These are phyloP conservation scores for Sequoia sempervirens DNA, from an alignment of 75 land plant species.

Conservation along the genomic window DNA sequence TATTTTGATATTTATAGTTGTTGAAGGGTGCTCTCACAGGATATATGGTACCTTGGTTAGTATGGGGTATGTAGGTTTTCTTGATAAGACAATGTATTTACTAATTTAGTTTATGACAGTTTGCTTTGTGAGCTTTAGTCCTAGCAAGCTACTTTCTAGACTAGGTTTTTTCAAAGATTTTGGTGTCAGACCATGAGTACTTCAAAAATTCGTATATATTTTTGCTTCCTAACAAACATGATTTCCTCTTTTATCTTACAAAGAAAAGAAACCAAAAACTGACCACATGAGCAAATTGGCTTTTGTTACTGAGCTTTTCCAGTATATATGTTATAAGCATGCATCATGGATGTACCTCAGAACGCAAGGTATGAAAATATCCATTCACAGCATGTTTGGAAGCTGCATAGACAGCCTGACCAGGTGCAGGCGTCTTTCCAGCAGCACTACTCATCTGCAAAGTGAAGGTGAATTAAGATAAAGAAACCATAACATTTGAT, in stretches of 20 bases:
- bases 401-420: slow-evolving; percentile 90
- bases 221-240: not conserved
- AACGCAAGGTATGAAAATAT: slow-evolving; percentile 74
- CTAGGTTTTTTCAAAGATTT: not conserved
- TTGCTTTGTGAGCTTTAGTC: not conserved
- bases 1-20: not conserved
- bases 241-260: not conserved
- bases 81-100: too few relatives aligned
- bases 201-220: not conserved
- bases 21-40: not conserved
- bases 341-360: slow-evolving; percentile 57
- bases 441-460: slow-evolving; percentile 89
- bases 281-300: not conserved
- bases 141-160: not conserved
- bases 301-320: not conserved
- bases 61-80: not conserved
- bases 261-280: not conserved
- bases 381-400: slow-evolving; percentile 92
- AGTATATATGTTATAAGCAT: not conserved
- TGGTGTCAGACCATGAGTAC: not conserved
- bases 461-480: not conserved
- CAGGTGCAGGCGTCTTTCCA: slow-evolving; percentile 86
- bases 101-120: too few relatives aligned
- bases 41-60: not conserved
- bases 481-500: not conserved